Conservation (phyloP, 2,329 filamentous ascomycete species). For the Claviceps fusiformis region DNA sequence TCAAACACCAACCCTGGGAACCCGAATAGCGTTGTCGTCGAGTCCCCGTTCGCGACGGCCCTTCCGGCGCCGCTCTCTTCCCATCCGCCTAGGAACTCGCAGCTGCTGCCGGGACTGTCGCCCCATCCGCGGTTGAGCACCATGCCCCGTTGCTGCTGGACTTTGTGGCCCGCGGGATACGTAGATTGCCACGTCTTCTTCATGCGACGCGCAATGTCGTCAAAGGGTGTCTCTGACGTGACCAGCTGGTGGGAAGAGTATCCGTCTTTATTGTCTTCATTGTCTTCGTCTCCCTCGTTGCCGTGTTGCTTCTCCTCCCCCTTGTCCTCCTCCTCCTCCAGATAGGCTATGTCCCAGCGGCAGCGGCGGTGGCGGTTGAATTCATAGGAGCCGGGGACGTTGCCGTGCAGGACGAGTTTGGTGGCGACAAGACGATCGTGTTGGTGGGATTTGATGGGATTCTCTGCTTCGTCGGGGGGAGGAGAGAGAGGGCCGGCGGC, state of each 20-base stretch:
- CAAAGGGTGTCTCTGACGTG: constrained; percentile 66
- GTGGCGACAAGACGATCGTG: constrained; percentile 66
- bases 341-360: constrained; percentile 65
- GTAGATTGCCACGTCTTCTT: constrained; percentile 56
- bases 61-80: constrained; percentile 54
- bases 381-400: constrained; percentile 88
- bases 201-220: constrained; percentile 55
- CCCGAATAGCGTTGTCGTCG: constrained; percentile 73
- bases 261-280: not conserved
- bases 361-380: constrained; percentile 90
- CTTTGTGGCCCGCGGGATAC: constrained; percentile 41
- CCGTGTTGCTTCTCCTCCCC: no score
- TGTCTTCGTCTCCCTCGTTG: not conserved
- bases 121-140: constrained; percentile 84
- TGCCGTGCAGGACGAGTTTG: constrained; percentile 87
- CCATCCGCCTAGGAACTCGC: constrained; percentile 74
- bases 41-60: constrained; percentile 41
- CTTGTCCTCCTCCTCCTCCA: constrained; percentile 14
- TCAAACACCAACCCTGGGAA: constrained; percentile 94
- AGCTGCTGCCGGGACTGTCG: constrained; percentile 80
- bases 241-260: constrained; percentile 29
- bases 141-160: constrained; percentile 55
- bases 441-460: constrained; percentile 25
- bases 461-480: constrained; percentile 12
- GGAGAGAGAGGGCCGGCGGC: not conserved